Evolutionary conservation across 768 basidiomycete genomes (phyloP), one percentile per base, ranked within the genome.

Genomic region (Pilatotrama ljubarskyi): DNA sequence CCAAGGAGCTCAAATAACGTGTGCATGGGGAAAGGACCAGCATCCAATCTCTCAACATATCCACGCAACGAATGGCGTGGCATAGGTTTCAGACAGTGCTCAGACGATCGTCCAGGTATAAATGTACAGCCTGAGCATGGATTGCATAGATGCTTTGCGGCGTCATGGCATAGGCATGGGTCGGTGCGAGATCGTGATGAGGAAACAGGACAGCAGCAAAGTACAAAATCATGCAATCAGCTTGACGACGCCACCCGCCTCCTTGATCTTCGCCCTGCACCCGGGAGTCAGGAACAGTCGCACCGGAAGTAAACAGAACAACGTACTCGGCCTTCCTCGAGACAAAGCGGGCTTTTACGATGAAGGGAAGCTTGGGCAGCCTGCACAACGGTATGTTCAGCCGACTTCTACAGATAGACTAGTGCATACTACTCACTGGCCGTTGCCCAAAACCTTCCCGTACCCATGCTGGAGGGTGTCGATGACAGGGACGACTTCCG

Each of bases 321-420:
- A 80, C 82, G 20, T 64, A 84, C 92, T 94, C 92, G 64, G 95
- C 95, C 70, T 83, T 87, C 67, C 78, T 82, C 41, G 94, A 96
- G 54, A 98, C 95, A 72, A 88, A 96, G 64, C 97, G 94, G 55
- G 97, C 95, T 82, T 98, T 98, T 69, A 99, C 92, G 72, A 99
- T 98, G 81, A 94, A 93, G 15, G 97, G 97, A 50, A 91, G 78
- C 72, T 87, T 88, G 64, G 93, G 93, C 64, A 98, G 84, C 66
- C 93, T 89, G 63, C 5, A 32, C 20, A 42, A n/a, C n/a, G n/a
- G n/a, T 17, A 42, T 8, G 32, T 20, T 38, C 35, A 58, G 32
- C 22, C 26, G 15, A 36, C 15, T n/a, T 3, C 18, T 9, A 24
- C 38, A 18, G 18, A 57, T 46, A 56, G 32, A 38, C 18, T 24